Evolutionary conservation across 2,329 filamentous ascomycete genomes (phyloP), one percentile per base, ranked within the genome.

Genomic region (Alternaria ventricosa): DNA sequence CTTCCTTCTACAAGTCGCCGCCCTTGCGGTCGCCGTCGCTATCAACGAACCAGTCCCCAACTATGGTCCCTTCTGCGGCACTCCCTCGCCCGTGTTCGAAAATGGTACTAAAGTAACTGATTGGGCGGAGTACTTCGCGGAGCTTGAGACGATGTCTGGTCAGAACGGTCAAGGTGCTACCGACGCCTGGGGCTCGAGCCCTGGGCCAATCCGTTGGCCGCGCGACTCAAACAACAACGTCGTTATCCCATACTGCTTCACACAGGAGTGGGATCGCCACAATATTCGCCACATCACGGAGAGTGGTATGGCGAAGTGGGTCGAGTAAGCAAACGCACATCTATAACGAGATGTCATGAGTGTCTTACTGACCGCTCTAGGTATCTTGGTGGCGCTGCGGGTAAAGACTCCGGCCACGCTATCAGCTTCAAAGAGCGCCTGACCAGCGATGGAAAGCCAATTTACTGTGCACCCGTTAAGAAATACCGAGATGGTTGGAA

Each of bases 401-500:
- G 51, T 3, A 2, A 27, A 18, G 6, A 44, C 0, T 55, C 51
- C 8, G 51, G 23, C 3, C 51, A 55, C 6, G 51, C 51, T 18
- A 55, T 55, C 51, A 41, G 53, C 36, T 55, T 55, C 53, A 20
- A 45, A 44, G 53, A 55, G 36, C 36, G n/a, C 23, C 5, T 43
- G 23, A 36, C 44, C 2, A 43, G 23, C 30, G 6, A 23, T 0
- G 53, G 36, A 43, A 55, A 55, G 22, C 20, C 50, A 43, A 43
- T 54, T 30, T 54, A 54, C 22, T 54, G 30, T 10, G 50, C 50
- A 11, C 36, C 36, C 11, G n/a, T 27, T 2, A 43, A 55, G 47
- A 51, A 22, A 15, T 55, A 55, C 22, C 53, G 53, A 23, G 54
- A 61, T 12, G 44, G 53, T 12, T 64, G 57, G 47, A 61, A 64